These are phyloP conservation scores for Cupressus sempervirens DNA, from an alignment of 75 land plant genomes.

Conservation along the genomic window DNA sequence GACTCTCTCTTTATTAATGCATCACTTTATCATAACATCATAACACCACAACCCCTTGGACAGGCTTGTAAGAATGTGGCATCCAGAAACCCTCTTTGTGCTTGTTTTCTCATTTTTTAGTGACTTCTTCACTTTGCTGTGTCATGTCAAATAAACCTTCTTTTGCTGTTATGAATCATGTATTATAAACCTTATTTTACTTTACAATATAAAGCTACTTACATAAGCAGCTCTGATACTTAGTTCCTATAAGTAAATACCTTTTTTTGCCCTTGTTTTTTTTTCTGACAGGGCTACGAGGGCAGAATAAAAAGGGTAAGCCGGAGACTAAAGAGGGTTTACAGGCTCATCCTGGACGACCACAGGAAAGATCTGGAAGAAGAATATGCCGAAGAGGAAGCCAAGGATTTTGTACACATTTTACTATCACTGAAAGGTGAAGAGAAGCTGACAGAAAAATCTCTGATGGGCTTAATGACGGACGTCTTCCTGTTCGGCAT, in stretches of 20 bases:
- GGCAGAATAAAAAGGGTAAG: not conserved
- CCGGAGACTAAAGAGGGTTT: not conserved
- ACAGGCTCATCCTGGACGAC: constrained; percentile 4
- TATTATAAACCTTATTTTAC: too few species aligned
- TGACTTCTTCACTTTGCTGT: not conserved
- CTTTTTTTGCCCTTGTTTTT: too few species aligned
- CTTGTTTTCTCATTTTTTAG: not conserved
- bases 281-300: not conserved
- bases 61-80: not conserved
- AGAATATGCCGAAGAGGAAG: not conserved
- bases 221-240: not conserved
- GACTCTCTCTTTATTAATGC: not conserved
- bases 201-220: not conserved
- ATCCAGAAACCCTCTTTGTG: not conserved
- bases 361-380: not conserved
- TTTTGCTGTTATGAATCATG: not conserved
- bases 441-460: constrained; percentile 6
- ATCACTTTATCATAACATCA: not conserved
- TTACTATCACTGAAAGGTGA: not conserved
- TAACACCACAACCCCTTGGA: not conserved
- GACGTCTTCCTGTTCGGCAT: constrained; percentile 20
- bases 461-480: constrained; percentile 3
- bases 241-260: not conserved
- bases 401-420: constrained; percentile 8
- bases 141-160: too few species aligned